Conservation (phyloP, 768 basidiomycete species). For the Serendipita sp. region DNA sequence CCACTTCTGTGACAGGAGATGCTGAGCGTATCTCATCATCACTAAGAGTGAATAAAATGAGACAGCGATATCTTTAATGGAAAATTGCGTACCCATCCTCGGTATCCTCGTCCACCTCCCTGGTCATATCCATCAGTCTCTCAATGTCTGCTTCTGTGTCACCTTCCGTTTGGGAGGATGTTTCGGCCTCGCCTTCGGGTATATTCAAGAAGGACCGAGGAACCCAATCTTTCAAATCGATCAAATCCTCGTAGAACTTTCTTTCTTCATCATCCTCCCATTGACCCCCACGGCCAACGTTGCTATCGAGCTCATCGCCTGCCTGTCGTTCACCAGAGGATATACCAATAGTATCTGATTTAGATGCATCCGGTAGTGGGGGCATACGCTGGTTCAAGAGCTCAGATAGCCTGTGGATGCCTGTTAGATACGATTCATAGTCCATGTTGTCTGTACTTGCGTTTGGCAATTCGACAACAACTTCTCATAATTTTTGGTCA, state of each 20-base stretch:
- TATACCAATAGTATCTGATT: conserved; percentile 67
- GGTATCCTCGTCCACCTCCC: conserved; percentile 1
- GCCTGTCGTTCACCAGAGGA: conserved; percentile 32
- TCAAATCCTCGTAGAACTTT: conserved; percentile 81
- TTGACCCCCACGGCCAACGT: conserved; percentile 46
- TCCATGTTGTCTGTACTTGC: conserved; percentile 25
- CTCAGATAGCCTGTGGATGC: conserved; percentile 57
- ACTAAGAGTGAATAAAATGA: background rate
- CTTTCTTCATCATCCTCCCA: conserved; percentile 99
- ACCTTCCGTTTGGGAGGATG: conserved; percentile 13
- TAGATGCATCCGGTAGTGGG: conserved; percentile 61
- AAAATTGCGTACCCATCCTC: conserved; percentile 5
- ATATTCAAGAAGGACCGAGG: conserved; percentile 56
- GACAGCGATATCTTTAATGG: conserved; percentile 27
- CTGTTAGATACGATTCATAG: background rate
- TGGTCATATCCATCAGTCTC: background rate
- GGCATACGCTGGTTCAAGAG: conserved; percentile 74
- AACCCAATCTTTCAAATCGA: conserved; percentile 82
- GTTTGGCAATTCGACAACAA: conserved; percentile 74
- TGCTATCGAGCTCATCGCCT: conserved; percentile 37
- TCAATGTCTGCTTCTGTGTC: conserved; percentile 17
- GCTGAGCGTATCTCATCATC: conserved; percentile 27
- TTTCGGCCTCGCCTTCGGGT: conserved; percentile 16
- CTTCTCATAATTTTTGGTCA: conserved; percentile 92
- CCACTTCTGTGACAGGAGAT: conserved; percentile 20